Conservation (phyloP, 177 flowering plant genomes). For the Vitis hybrid region DNA sequence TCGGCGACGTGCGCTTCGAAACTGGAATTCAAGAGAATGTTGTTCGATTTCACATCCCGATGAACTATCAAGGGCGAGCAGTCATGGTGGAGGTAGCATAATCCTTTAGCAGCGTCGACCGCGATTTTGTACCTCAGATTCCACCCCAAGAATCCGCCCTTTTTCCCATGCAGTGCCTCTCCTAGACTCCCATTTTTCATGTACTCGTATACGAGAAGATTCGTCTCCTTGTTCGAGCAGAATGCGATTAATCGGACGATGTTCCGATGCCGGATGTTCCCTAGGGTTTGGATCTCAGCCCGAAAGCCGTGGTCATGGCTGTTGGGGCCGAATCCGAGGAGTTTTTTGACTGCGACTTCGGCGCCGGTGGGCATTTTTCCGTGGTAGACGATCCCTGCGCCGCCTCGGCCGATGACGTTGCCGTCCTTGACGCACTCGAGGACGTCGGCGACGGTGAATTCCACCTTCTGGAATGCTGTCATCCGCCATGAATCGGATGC, state of each 20-base stretch:
- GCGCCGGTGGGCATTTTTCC: constrained; percentile 76
- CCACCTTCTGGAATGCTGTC: constrained; percentile 79
- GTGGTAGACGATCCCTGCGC: constrained; percentile 86
- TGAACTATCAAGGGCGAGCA: constrained; percentile 85
- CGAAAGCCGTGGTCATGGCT: constrained; percentile 77
- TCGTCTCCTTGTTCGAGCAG: constrained; percentile 60
- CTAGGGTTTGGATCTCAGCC: constrained; percentile 85
- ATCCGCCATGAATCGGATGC: constrained; percentile 63
- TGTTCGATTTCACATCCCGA: constrained; percentile 90
- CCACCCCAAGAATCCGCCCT: constrained; percentile 68
- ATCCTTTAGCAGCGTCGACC: constrained; percentile 76
- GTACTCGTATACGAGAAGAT: constrained; percentile 69
- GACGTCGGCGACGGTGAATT: constrained; percentile 59
- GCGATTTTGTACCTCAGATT: constrained; percentile 77
- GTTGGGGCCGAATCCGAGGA: constrained; percentile 51
- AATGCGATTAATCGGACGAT: constrained; percentile 81
- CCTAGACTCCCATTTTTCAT: constrained; percentile 95
- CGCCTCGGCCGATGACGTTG: constrained; percentile 87
- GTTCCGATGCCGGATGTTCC: constrained; percentile 83
- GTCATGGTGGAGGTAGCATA: constrained; percentile 95
- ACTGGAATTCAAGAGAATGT: constrained; percentile 70
- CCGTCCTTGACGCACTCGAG: constrained; percentile 82
- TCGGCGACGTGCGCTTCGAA: constrained; percentile 95
- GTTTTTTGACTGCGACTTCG: constrained; percentile 83
- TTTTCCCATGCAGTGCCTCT: constrained; percentile 79